Base-by-base conservation (phyloP, 129 eudicot genomes). In the Sambucus nigra region DNA sequence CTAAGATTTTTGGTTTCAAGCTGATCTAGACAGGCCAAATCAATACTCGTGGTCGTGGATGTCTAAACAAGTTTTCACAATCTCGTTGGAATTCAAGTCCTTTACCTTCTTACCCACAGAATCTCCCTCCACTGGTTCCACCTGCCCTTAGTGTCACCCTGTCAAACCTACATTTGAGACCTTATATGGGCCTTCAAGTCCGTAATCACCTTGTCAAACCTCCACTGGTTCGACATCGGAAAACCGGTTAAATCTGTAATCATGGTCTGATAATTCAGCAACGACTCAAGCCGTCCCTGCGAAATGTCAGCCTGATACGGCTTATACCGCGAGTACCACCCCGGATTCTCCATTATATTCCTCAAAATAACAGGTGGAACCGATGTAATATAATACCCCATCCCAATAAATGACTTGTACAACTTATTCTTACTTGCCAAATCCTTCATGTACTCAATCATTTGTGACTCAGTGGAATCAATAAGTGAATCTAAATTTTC, bases 291-390 rank as follows among this genome's bases (percentile, higher is more conserved):
- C 7, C 97, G 60, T 25, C 97, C 93, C 66, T 89, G 97, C 7
- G 95, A 77, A 23, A 84, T 84, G 62, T 89, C 97, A 41, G 97
- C 97, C 53, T 89, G 97, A 35, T 89, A 89, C 5, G 97, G 97
- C 1, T 95, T 89, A 29, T 88, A 88, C 60, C 84, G 97, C 13
- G 97, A 84, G 55, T 88, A 88, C 97, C 97, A 88, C 13, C 77
- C 97, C 0, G 97, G 97, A 52, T 88, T 88, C 35, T 88, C 97
- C 92, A 84, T 75, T 22, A 88, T 80, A 40, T 88, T 88, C 65
- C 97, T 81, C 65, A 88, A 69, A 44, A 88, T 88, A 18, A 88
- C 97, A 63, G 80, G 75, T 9, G 97, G 97, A 7, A 88, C 97
- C 51, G 15, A 76, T 5, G 97, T 88, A 40, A 80, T 76, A 59